These are phyloP conservation scores for Tetramitus jugosus DNA, from an alignment of 208 protist genomes.

Conservation along the genomic window DNA sequence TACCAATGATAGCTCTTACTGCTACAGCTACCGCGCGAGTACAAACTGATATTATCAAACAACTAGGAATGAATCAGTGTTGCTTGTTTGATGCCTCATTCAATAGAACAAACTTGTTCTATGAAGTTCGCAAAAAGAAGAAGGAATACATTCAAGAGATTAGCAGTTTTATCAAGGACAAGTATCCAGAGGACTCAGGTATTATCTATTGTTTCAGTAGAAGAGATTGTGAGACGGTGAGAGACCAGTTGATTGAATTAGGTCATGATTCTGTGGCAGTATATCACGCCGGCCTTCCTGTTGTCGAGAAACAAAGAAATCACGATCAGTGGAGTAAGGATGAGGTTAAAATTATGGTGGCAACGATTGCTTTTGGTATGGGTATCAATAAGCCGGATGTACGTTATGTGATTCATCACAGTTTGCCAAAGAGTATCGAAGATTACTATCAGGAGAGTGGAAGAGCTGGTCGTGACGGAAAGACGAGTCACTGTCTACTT, in stretches of 20 bases:
- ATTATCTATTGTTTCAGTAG: conserved; percentile 70
- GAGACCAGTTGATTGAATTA: background rate
- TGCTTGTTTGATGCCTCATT: conserved; percentile 46
- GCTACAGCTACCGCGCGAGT: conserved; percentile 61
- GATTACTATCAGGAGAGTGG: conserved; percentile 89
- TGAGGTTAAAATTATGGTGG: conserved; percentile 48
- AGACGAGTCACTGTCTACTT: conserved; percentile 31
- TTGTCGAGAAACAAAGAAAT: background rate
- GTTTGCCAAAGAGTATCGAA: conserved; percentile 85
- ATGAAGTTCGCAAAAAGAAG: conserved; percentile 30
- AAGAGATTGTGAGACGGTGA: conserved; percentile 51
- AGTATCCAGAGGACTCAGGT: conserved; percentile 33
- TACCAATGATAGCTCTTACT: conserved; percentile 52
- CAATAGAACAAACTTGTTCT: conserved; percentile 53
- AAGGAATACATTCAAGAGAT: conserved; percentile 14
- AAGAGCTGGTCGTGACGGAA: conserved; percentile 46
- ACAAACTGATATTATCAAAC: conserved; percentile 41
- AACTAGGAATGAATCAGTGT: conserved; percentile 33
- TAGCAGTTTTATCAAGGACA: conserved; percentile 24
- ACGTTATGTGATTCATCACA: conserved; percentile 88
- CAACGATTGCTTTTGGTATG: conserved; percentile 76
- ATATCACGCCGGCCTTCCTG: conserved; percentile 19
- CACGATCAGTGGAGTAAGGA: conserved; percentile 47
- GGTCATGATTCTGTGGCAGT: background rate
- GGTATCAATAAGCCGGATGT: conserved; percentile 91